Evolutionary conservation across 768 basidiomycete genomes (phyloP), one percentile per base, ranked within the genome.

Genomic region (Leccinum subgranulosum): DNA sequence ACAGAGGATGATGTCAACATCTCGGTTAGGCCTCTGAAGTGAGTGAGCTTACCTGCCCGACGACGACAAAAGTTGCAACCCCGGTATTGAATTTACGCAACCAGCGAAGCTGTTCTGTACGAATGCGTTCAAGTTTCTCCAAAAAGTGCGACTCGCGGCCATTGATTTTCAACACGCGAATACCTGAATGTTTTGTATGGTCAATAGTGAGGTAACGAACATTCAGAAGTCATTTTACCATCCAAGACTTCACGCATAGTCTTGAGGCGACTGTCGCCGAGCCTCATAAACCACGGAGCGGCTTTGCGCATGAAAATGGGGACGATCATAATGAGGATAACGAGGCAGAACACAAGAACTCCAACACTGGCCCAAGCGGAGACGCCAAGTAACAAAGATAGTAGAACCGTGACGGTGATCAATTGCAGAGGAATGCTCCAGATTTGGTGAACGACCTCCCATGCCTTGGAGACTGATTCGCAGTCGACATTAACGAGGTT

Each of bases 251-350:
- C 69, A 28, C 69, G 68, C 28, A 71, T 61, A 33, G 60, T 53
- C 58, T 71, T 70, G 25, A 70, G 63, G 23, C 69, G 69, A 17
- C 56, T 62, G 25, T 70, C 69, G 54, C 69, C 69, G 10, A 69
- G 57, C 36, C 56, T 60, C 65, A 70, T 60, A 54, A 70, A 71
- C 56, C 55, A 50, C 14, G 69, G 69, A 41, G 65, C 67, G 19
- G 69, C 70, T 47, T 62, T 71, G 55, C 67, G 67, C 69, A 70
- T 70, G 58, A 70, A 71, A 39, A 69, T 43, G 3, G 69, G 69
- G n/a, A 70, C 67, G 15, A 70, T 65, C 65, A 69, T 68, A 10
- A 70, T 61, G 50, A 70, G 60, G 41, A 66, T 19, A 49, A 70
- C 47, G 47, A 70, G 69, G 8, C 49, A 55, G 19, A 70, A 47